A percentile compares a stretch with the other conserved stretches of the same genome.
Evolutionary conservation across 2,329 filamentous ascomycete genomes (phyloP).

Genomic region (Fusarium avenaceum): DNA sequence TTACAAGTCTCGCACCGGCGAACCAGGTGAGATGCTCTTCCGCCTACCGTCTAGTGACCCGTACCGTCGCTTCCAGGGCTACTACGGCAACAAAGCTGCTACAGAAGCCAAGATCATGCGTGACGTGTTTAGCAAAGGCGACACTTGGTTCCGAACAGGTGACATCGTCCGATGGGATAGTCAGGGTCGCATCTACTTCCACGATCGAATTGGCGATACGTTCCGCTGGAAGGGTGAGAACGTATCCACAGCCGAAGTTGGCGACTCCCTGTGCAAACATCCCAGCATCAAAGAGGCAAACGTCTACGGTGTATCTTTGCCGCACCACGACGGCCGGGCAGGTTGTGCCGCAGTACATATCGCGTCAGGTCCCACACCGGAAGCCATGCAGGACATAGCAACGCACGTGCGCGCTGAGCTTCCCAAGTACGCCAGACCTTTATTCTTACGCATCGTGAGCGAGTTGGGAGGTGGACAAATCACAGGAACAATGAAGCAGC

Average conservation of each 20-base stretch:
- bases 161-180: slow-evolving; percentile 80
- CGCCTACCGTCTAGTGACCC: slow-evolving; percentile 76
- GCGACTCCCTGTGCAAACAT: slow-evolving; percentile 78
- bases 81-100: slow-evolving; percentile 80
- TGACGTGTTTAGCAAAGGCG: slow-evolving; percentile 79
- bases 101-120: slow-evolving; percentile 80
- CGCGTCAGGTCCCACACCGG: slow-evolving; percentile 58
- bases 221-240: slow-evolving; percentile 89
- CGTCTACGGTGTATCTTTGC: slow-evolving; percentile 85
- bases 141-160: slow-evolving; percentile 87
- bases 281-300: slow-evolving; percentile 80
- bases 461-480: slow-evolving; percentile 69
- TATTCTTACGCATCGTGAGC: slow-evolving; percentile 79
- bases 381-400: slow-evolving; percentile 71
- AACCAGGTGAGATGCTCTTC: slow-evolving; percentile 82
- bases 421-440: slow-evolving; percentile 80
- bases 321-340: slow-evolving; percentile 85
- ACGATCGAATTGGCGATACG: slow-evolving; percentile 83
- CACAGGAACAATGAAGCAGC: slow-evolving; percentile 91
- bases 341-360: slow-evolving; percentile 82
- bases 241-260: slow-evolving; percentile 84
- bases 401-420: slow-evolving; percentile 69
- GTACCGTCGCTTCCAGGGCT: slow-evolving; percentile 79
- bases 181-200: slow-evolving; percentile 82
- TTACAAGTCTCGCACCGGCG: slow-evolving; percentile 66